These are phyloP conservation scores for Hypoxylon intermedium DNA, from an alignment of 495 filamentous ascomycete species.

Conservation along the genomic window DNA sequence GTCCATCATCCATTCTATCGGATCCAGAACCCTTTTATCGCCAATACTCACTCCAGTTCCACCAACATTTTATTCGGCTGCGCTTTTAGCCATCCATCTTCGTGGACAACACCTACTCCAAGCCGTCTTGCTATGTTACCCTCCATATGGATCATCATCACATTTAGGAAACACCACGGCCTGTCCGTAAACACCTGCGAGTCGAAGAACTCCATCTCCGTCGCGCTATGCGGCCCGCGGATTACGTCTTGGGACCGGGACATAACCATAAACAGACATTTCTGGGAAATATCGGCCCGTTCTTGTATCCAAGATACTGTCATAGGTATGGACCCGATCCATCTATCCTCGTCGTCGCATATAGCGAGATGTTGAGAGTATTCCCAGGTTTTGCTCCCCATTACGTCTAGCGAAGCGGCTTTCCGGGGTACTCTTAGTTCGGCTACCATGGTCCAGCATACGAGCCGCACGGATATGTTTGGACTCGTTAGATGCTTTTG, in stretches of 20 bases:
- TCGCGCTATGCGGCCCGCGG: background rate
- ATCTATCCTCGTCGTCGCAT: background rate
- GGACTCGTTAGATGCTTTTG: background rate
- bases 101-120: conserved; percentile 2
- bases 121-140: background rate
- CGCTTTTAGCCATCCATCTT: background rate
- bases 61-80: background rate
- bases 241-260: background rate
- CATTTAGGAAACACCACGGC: conserved; percentile 6
- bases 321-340: conserved; percentile 1
- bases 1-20: too few species aligned
- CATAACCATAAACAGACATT: background rate
- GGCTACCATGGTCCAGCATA: background rate
- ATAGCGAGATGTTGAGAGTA: background rate
- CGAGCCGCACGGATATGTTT: background rate
- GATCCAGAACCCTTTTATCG: too few species aligned
- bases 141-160: background rate
- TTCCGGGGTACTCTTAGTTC: background rate
- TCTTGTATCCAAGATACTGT: background rate
- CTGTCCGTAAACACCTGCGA: background rate
- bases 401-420: background rate
- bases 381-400: background rate
- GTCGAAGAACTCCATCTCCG: background rate
- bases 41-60: background rate
- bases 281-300: background rate